These are phyloP conservation scores for Clathrus columnatus DNA, from an alignment of 768 basidiomycete genomes.

Conservation along the genomic window DNA sequence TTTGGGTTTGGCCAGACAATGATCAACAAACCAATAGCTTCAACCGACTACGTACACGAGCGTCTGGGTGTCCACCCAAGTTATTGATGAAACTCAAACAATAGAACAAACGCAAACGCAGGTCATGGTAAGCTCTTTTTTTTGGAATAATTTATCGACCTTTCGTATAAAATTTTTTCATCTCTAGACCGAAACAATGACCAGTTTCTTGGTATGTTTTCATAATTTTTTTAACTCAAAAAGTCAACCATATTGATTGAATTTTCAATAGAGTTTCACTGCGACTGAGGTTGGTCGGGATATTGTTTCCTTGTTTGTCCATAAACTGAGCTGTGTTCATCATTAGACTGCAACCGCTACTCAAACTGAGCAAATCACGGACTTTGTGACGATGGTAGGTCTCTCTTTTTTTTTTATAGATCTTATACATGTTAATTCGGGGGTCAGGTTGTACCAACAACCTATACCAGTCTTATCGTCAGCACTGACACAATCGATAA, in stretches of 20 bases:
- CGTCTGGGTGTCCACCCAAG: slow-evolving; percentile 43
- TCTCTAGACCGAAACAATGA: slow-evolving; percentile 24
- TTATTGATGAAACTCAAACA: slow-evolving; percentile 40
- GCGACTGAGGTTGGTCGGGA: not conserved
- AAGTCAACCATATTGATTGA: not conserved
- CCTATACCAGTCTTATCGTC: slow-evolving; percentile 42
- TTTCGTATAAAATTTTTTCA: not conserved
- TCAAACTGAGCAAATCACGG: slow-evolving; percentile 41
- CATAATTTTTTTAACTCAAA: not conserved
- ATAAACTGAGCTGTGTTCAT: not conserved
- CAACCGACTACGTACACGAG: slow-evolving; percentile 50
- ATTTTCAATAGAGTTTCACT: not conserved
- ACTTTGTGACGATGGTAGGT: slow-evolving; percentile 18
- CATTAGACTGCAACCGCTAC: slow-evolving; percentile 42
- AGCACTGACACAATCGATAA: slow-evolving; percentile 16
- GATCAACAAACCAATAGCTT: slow-evolving; percentile 18
- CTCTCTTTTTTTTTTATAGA: not conserved
- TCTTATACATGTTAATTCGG: too few relatives aligned
- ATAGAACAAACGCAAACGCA: not conserved
- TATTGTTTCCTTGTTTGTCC: slow-evolving; percentile 28
- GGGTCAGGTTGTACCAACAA: slow-evolving; percentile 47
- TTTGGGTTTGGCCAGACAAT: not conserved
- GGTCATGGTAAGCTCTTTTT: slow-evolving; percentile 6
- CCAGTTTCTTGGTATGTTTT: slow-evolving; percentile 15
- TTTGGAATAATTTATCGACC: slow-evolving; percentile 15